A percentile compares a stretch with the other conserved stretches of the same genome.
Evolutionary conservation across 2,329 filamentous ascomycete genomes (phyloP).

Genomic region (Fusarium buxicola): DNA sequence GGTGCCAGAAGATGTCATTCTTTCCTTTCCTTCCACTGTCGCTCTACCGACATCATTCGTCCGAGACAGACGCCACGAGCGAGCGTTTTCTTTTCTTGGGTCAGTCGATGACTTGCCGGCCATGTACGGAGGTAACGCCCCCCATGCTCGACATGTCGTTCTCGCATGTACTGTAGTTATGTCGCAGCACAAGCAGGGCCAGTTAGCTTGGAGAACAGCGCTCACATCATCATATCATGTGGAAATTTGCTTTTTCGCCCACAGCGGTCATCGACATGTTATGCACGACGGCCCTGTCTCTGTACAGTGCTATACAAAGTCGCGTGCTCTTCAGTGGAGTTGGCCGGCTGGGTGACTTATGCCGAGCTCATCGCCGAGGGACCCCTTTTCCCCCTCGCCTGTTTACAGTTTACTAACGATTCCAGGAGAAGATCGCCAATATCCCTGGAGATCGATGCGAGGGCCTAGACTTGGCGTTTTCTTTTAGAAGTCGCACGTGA

Average conservation of each 20-base stretch:
- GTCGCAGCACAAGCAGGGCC: conserved; percentile 16
- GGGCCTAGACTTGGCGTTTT: conserved; percentile 25
- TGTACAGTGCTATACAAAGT: conserved; percentile 43
- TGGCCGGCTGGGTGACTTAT: conserved; percentile 23
- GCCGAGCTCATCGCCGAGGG: conserved; percentile 39
- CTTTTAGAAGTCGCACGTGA: conserved; percentile 13
- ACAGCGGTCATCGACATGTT: conserved; percentile 16
- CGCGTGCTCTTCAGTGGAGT: conserved; percentile 41
- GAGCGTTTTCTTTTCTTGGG: conserved; percentile 25
- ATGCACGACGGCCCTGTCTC: conserved; percentile 33
- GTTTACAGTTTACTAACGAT: conserved; percentile 26
- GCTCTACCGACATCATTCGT: conserved; percentile 36
- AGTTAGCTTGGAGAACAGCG: conserved; percentile 7
- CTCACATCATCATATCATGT: conserved; percentile 38
- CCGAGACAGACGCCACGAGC: conserved; percentile 37
- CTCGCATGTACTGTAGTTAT: too few species aligned
- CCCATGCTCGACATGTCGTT: conserved; percentile 36
- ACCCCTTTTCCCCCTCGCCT: conserved; percentile 39
- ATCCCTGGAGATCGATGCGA: conserved; percentile 28
- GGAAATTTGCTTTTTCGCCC: conserved; percentile 30
- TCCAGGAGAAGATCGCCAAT: conserved; percentile 35
- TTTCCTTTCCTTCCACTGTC: conserved; percentile 24
- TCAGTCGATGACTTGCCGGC: conserved; percentile 26
- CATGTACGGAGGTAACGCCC: conserved; percentile 24
- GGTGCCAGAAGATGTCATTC: conserved; percentile 14